These are phyloP conservation scores for Cajanus cajan DNA, from an alignment of 306 rosid species.

Conservation along the genomic window DNA sequence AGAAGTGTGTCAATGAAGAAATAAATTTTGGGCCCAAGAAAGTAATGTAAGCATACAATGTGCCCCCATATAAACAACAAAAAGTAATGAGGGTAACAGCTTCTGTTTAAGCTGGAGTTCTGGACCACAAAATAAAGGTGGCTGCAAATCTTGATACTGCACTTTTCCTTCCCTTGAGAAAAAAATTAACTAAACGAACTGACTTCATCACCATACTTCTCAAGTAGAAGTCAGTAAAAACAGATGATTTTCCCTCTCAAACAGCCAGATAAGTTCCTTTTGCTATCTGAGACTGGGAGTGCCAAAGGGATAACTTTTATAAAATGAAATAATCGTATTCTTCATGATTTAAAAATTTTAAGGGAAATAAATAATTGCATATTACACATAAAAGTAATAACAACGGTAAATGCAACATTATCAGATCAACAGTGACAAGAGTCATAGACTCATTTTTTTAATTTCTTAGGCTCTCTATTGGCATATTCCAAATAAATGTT, in stretches of 20 bases:
- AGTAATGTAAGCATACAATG: conserved; percentile 12
- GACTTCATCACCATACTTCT: not conserved
- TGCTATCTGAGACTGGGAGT: not conserved
- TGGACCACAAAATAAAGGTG: not conserved
- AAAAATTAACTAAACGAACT: not conserved
- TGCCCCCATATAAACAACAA: not conserved
- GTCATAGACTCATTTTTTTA: not conserved
- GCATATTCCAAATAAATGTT: not conserved
- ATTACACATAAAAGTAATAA: not conserved
- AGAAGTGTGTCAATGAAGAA: not conserved
- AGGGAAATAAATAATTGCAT: not conserved
- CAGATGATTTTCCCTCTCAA: not conserved
- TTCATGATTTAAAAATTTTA: not conserved
- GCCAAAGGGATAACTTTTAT: not conserved
- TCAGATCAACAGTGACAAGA: not conserved
- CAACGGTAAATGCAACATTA: not conserved
- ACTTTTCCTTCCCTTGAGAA: not conserved
- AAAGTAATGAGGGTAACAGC: not conserved
- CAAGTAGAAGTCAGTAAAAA: not conserved
- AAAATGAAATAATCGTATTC: not conserved
- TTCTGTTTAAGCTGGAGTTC: not conserved
- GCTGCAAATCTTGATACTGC: not conserved
- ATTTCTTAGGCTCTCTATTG: not conserved
- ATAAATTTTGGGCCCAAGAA: not conserved
- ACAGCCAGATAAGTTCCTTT: not conserved